phyloP scores from a whole-genome alignment of 306 rosid genomes.

The Cicer pinnatifidum region DNA sequence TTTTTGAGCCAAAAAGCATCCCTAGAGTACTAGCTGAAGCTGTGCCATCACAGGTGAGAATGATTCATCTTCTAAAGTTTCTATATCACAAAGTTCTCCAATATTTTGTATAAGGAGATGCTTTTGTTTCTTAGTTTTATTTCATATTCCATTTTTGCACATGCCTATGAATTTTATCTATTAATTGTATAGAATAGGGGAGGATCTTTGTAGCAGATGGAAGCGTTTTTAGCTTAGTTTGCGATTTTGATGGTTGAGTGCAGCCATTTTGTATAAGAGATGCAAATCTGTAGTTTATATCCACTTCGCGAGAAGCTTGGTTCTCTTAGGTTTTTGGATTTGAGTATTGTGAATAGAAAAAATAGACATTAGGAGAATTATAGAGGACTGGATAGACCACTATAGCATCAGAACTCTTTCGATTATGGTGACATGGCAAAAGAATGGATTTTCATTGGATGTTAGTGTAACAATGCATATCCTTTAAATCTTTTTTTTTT shows the following conservation, averaged over 20 bases:
- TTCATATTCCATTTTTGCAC: neutral
- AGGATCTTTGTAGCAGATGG: neutral
- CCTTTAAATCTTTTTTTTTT: neutral
- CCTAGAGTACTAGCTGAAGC: conserved; percentile 77
- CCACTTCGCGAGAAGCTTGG: no score
- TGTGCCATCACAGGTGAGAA: conserved; percentile 83
- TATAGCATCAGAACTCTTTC: conserved; percentile 67
- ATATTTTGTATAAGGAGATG: conserved; percentile 14
- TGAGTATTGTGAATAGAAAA: no score
- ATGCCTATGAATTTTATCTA: neutral
- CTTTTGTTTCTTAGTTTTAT: neutral
- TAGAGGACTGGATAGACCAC: conserved; percentile 57
- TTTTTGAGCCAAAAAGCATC: conserved; percentile 79
- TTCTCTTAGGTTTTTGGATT: no score
- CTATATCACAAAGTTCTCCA: conserved; percentile 21
- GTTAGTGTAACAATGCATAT: neutral
- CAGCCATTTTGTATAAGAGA: neutral
- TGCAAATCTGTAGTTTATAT: neutral
- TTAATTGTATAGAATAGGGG: neutral
- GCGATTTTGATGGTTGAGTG: no score
- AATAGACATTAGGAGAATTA: no score
- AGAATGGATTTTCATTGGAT: neutral
- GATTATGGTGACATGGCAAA: conserved; percentile 23
- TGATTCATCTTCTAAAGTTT: neutral
- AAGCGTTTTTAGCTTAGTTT: neutral